phyloP scores from a whole-genome alignment of 768 basidiomycete species.

The Amanita pseudoporphyria region DNA sequence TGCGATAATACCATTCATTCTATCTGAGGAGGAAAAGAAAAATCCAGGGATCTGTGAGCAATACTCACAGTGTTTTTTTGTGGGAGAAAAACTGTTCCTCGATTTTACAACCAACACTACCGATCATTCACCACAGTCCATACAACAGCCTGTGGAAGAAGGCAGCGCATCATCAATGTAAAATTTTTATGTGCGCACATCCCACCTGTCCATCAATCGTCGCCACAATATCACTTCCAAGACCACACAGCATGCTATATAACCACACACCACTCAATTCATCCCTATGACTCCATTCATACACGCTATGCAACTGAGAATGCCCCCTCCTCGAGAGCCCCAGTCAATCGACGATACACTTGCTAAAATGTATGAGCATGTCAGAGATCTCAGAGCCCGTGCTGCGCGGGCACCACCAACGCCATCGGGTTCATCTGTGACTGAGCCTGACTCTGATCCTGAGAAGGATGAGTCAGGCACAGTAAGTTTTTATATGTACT shows the following conservation, averaged over 20 bases:
- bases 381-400: background rate
- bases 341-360: background rate
- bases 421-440: conserved; percentile 3
- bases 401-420: background rate
- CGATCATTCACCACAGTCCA: conserved; percentile 1
- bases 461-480: conserved; percentile 2
- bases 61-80: conserved; percentile 23
- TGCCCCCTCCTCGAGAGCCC: background rate
- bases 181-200: no score
- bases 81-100: conserved; percentile 2
- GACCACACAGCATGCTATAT: no score
- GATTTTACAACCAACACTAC: conserved; percentile 3
- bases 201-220: no score
- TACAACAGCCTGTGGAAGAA: background rate
- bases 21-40: background rate
- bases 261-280: background rate
- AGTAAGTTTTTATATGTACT: conserved; percentile 1
- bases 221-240: no score
- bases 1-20: background rate
- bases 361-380: background rate
- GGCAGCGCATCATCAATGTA: background rate
- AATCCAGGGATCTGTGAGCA: conserved; percentile 4
- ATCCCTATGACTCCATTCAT: background rate
- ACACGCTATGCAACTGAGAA: no score
- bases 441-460: background rate